A percentile compares a stretch with the other conserved stretches of the same genome.
Conservation (phyloP, 345 rosid species). For the Euphorbia peplus region DNA sequence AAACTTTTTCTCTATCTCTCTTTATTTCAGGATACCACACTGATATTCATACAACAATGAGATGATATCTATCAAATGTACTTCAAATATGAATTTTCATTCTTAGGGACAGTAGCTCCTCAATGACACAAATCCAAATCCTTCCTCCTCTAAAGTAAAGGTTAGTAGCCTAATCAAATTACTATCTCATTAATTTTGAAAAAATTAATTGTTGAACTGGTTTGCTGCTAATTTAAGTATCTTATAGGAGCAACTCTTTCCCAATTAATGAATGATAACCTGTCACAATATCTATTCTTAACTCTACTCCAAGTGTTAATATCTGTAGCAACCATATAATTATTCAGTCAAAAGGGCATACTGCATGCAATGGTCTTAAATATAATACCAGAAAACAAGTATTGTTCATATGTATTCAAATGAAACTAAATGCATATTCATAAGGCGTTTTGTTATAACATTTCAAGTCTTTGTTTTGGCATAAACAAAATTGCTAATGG, state of each 20-base stretch:
- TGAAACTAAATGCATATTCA: too few relatives aligned
- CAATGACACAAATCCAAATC: slow-evolving; percentile 66
- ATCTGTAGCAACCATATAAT: slow-evolving; percentile 36
- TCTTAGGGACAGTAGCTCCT: slow-evolving; percentile 77
- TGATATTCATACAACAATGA: too few relatives aligned
- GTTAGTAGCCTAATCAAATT: slow-evolving; percentile 69
- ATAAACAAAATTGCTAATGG: too few relatives aligned
- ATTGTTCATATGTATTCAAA: too few relatives aligned
- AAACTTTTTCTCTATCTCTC: too few relatives aligned
- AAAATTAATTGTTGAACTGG: background rate
- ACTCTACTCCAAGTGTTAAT: slow-evolving; percentile 86
- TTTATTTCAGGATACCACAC: too few relatives aligned
- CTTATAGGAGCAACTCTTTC: slow-evolving; percentile 71
- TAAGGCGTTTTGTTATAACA: too few relatives aligned
- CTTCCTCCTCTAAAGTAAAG: slow-evolving; percentile 97
- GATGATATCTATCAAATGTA: too few relatives aligned
- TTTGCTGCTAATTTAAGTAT: slow-evolving; percentile 8
- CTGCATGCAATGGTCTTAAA: too few relatives aligned
- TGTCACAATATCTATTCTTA: slow-evolving; percentile 89
- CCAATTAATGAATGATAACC: slow-evolving; percentile 82
- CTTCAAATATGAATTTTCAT: too few relatives aligned
- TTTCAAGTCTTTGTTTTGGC: too few relatives aligned
- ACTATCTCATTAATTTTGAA: slow-evolving; percentile 34
- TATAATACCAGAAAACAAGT: too few relatives aligned
- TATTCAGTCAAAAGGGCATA: background rate